Evolutionary conservation across 2,329 filamentous ascomycete species (phyloP).

Genomic region (Thielaviopsis populi): DNA sequence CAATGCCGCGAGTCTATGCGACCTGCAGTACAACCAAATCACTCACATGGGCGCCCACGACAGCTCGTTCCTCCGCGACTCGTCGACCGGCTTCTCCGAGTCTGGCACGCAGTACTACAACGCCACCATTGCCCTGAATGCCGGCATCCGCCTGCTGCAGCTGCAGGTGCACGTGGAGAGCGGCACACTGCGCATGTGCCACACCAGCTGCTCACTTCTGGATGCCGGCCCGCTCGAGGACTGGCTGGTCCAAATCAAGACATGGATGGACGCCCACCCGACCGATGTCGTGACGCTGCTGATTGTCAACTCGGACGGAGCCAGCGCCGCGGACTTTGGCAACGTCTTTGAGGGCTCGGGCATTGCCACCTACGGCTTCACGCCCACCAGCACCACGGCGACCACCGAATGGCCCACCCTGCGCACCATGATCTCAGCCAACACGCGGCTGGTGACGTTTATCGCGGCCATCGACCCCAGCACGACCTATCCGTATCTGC

Average conservation of each 20-base stretch:
- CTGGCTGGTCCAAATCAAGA: constrained; percentile 50
- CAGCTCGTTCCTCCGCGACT: constrained; percentile 54
- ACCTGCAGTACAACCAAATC: constrained; percentile 55
- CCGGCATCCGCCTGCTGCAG: constrained; percentile 56
- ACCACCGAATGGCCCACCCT: constrained; percentile 53
- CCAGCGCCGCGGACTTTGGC: constrained; percentile 39
- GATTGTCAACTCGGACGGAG: constrained; percentile 53
- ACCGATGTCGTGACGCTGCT: constrained; percentile 64
- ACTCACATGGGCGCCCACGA: constrained; percentile 68
- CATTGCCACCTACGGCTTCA: constrained; percentile 47
- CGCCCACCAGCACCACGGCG: constrained; percentile 31
- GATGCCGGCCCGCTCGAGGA: constrained; percentile 50
- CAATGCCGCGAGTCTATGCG: constrained; percentile 63
- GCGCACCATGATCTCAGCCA: constrained; percentile 48
- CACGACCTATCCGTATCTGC: constrained; percentile 38
- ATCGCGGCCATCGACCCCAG: constrained; percentile 39
- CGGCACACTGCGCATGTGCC: constrained; percentile 52
- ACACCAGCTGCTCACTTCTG: constrained; percentile 49
- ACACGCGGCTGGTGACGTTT: constrained; percentile 54
- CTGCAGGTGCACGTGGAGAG: constrained; percentile 40
- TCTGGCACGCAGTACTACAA: constrained; percentile 63
- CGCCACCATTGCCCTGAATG: constrained; percentile 52
- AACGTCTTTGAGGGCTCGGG: constrained; percentile 40
- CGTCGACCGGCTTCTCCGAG: constrained; percentile 43
- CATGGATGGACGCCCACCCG: constrained; percentile 54